Evolutionary conservation across 148 eudicot genomes (phyloP).

Genomic region (Cornus kousa): DNA sequence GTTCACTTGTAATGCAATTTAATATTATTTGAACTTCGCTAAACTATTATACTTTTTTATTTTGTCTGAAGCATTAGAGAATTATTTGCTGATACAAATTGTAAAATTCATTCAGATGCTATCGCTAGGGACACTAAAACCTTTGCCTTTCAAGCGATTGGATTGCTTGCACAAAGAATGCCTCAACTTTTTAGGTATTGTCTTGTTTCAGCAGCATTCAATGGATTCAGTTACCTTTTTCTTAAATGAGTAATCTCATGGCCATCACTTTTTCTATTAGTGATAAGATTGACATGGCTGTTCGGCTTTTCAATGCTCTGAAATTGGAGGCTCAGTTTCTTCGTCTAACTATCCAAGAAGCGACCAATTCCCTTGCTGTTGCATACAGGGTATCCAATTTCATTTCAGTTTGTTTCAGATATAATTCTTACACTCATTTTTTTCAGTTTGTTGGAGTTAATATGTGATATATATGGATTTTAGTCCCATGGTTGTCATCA

Average conservation of each 20-base stretch:
- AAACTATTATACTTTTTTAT: background rate
- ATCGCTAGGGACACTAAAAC: constrained; percentile 75
- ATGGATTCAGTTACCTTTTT: background rate
- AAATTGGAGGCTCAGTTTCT: constrained; percentile 70
- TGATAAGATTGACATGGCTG: constrained; percentile 86
- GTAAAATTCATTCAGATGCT: constrained; percentile 47
- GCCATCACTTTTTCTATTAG: constrained; percentile 31
- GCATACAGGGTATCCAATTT: constrained; percentile 64
- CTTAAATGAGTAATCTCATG: background rate
- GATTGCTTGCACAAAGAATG: constrained; percentile 88
- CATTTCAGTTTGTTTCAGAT: background rate
- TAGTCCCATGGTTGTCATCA: background rate
- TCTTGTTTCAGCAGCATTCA: background rate
- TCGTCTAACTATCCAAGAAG: constrained; percentile 78
- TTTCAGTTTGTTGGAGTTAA: background rate
- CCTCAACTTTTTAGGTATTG: constrained; percentile 91
- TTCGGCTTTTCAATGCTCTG: constrained; percentile 81
- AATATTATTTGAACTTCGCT: background rate
- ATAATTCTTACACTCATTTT: background rate
- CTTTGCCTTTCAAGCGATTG: constrained; percentile 89
- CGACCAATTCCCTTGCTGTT: constrained; percentile 77
- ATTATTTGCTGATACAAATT: constrained; percentile 14
- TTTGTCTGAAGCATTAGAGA: constrained; percentile 3
- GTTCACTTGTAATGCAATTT: constrained; percentile 25
- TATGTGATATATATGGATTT: background rate